Evolutionary conservation across 2,329 filamentous ascomycete species (phyloP).

Genomic region (Rhexocercosporidium sp.): DNA sequence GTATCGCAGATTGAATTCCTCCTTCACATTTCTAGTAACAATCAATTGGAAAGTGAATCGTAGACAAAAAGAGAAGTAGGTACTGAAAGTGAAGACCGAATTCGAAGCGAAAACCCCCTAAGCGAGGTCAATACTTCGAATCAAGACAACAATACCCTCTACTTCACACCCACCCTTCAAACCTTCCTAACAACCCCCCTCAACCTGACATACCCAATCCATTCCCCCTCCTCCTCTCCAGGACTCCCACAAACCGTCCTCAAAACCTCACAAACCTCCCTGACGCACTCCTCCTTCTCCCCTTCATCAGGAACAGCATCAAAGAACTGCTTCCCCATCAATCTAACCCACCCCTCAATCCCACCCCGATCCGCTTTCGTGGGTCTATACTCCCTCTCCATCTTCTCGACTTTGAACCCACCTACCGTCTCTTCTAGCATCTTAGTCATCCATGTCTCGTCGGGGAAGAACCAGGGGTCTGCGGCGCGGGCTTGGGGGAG

Average conservation of each 20-base stretch:
- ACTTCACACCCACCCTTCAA: background rate
- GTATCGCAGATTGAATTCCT: no score
- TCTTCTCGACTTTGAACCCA: conserved; percentile 46
- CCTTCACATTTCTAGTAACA: no score
- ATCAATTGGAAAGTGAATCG: no score
- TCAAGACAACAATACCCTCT: background rate
- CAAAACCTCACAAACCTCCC: conserved; percentile 60
- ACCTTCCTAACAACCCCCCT: conserved; percentile 52
- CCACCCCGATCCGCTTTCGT: conserved; percentile 64
- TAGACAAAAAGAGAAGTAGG: background rate
- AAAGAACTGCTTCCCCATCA: conserved; percentile 66
- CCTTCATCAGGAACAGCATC: conserved; percentile 53
- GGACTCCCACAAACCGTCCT: conserved; percentile 59
- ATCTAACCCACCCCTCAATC: conserved; percentile 67
- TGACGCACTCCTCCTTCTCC: conserved; percentile 57
- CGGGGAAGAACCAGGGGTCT: conserved; percentile 76
- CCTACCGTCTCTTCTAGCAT: conserved; percentile 50
- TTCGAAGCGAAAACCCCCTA: background rate
- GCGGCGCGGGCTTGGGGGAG: conserved; percentile 53
- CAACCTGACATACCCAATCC: conserved; percentile 60
- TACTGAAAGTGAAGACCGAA: background rate
- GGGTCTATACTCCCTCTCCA: conserved; percentile 69
- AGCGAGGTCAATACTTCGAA: background rate
- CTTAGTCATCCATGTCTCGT: conserved; percentile 60
- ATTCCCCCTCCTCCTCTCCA: conserved; percentile 64